These are phyloP conservation scores for Turritis glabra DNA, from an alignment of 345 rosid genomes.

Conservation along the genomic window DNA sequence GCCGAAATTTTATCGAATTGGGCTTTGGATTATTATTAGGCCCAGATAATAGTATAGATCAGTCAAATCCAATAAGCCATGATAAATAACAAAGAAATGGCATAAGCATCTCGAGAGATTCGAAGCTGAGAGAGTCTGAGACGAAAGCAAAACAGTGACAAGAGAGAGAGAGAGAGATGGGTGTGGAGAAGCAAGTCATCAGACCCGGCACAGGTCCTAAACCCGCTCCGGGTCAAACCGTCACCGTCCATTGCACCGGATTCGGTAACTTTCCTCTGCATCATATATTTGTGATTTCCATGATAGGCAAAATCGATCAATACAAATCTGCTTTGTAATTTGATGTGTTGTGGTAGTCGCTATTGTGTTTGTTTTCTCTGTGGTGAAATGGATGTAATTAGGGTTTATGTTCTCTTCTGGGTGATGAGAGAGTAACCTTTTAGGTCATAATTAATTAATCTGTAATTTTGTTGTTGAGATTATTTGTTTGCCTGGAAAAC, in stretches of 20 bases:
- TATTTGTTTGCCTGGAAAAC: neutral
- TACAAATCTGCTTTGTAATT: slow-evolving; percentile 13
- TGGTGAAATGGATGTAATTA: neutral
- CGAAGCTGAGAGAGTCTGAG: slow-evolving; percentile 10
- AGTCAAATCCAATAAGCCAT: no score
- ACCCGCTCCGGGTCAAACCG: slow-evolving; percentile 61
- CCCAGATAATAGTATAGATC: neutral
- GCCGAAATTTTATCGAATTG: neutral
- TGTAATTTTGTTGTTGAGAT: neutral
- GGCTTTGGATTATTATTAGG: neutral
- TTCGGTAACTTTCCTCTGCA: slow-evolving; percentile 42
- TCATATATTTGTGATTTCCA: neutral
- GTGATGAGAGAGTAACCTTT: neutral
- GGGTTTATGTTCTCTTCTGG: slow-evolving; percentile 6
- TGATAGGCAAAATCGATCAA: neutral
- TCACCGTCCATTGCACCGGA: slow-evolving; percentile 77
- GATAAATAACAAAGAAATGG: neutral
- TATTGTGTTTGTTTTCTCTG: neutral
- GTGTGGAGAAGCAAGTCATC: slow-evolving; percentile 60
- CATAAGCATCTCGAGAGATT: neutral
- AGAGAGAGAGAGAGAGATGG: slow-evolving; percentile 42
- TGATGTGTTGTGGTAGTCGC: neutral
- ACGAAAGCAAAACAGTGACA: neutral
- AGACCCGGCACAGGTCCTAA: slow-evolving; percentile 59
- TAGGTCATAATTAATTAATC: neutral